Evolutionary conservation across 768 basidiomycete genomes (phyloP), one percentile per base, ranked within the genome.

Genomic region (Mycena vitilis): DNA sequence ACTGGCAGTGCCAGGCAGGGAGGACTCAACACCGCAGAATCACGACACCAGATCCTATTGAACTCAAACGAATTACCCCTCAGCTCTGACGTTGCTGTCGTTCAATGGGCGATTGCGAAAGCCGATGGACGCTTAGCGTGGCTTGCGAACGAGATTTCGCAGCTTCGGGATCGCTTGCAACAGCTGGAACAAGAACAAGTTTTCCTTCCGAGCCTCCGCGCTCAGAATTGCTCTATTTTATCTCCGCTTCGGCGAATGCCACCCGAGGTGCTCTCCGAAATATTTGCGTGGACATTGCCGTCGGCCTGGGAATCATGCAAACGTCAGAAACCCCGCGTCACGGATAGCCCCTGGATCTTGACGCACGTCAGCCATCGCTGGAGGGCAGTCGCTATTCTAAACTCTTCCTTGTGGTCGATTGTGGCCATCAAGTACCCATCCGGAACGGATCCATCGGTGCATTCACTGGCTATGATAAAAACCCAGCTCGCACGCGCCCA

Each of bases 291-390:
- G 61, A 54, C 61, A 10, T 30, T 30, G 30, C 30, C 30, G 3
- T 30, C 30, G 30, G 30, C 5, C 30, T 3, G 30, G 30, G 30
- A 30, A 3, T 30, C 30, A 30, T 30, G 30, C 30, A 30, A 30
- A 30, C 36, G 53, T 18, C 20, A 4, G 10, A 20, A n/a, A 20
- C 20, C 25, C n/a, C 36, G 15, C 12, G 8, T 42, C 6, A 51
- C 5, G 22, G 18, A 54, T 11, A 40, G 40, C 40, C 40, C 40
- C 1, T 63, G 62, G 53, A 5, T 13, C 13, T 25, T 63, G 18
- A 47, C 52, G 18, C 63, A 64, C 53, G n/a, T 64, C 45, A 37
- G 54, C n/a, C 13, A 36, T n/a, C 34, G 25, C 38, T 64, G 63
- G 63, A 23, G 54, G 2, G 45, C 36, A 34, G 44, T 64, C 30